A percentile compares a stretch with the other conserved stretches of the same genome.
Evolutionary conservation across 139 green algal genomes (phyloP).

Genomic region (Eudorina sp.): DNA sequence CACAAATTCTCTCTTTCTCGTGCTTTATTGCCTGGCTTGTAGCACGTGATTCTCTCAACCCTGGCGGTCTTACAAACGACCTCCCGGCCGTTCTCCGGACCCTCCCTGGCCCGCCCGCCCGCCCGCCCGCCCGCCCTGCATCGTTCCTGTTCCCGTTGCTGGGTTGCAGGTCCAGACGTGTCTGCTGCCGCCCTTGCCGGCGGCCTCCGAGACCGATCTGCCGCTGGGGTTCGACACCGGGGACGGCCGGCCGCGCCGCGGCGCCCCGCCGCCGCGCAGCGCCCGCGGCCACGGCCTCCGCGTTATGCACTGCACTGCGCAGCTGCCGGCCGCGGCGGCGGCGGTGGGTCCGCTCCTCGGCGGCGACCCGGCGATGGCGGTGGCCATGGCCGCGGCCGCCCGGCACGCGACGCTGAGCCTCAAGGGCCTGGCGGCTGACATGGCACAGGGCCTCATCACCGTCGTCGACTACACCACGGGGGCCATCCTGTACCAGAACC

Average conservation of each 20-base stretch:
- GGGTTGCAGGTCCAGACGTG: constrained; percentile 35
- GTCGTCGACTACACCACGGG: constrained; percentile 28
- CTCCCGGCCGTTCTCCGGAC: no score
- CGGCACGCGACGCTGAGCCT: background rate
- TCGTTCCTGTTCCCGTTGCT: no score
- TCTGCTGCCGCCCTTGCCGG: background rate
- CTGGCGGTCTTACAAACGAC: no score
- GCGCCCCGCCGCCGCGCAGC: no score
- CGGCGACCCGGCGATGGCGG: background rate
- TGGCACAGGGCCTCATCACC: background rate
- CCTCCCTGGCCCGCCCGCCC: no score
- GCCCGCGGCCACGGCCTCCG: background rate
- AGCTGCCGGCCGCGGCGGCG: background rate
- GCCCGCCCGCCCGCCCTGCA: no score
- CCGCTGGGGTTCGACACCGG: background rate
- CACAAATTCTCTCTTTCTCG: no score
- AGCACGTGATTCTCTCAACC: no score
- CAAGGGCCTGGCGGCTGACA: constrained; percentile 30
- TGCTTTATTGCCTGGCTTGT: no score
- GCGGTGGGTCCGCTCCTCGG: background rate
- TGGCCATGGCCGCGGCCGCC: background rate
- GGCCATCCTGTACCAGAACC: constrained; percentile 32
- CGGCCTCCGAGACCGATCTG: background rate
- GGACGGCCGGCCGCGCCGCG: background rate
- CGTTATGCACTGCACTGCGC: constrained; percentile 11